phyloP scores from a whole-genome alignment of 495 filamentous ascomycete species.

The Tuber umbilicatum region DNA sequence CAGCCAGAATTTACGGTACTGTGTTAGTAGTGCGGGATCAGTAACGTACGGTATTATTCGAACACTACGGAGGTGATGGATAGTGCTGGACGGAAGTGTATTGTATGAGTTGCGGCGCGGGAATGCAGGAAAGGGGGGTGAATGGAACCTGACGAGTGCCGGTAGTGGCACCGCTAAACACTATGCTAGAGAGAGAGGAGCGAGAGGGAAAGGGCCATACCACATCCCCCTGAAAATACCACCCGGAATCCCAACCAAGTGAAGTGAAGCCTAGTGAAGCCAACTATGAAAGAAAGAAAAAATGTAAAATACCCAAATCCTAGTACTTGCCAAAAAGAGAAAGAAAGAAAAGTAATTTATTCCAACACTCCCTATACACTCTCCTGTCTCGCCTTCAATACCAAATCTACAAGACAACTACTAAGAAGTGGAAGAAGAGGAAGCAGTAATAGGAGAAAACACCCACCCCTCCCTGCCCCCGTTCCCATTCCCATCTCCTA shows the following conservation, averaged over 20 bases:
- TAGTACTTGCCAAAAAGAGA: neutral
- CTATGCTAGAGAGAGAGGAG: neutral
- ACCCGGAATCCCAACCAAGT: neutral
- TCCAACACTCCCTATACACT: neutral
- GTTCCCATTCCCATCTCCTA: constrained; percentile 7
- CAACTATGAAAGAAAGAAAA: neutral
- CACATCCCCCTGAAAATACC: neutral
- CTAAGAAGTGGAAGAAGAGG: neutral
- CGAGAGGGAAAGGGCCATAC: neutral
- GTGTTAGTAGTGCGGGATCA: too few relatives aligned
- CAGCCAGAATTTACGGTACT: too few relatives aligned
- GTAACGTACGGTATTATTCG: neutral
- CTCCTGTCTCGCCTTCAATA: neutral
- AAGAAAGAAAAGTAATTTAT: neutral
- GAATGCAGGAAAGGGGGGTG: neutral
- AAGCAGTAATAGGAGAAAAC: neutral
- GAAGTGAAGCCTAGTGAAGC: neutral
- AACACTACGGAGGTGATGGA: neutral
- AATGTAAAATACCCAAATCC: neutral
- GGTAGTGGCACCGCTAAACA: neutral
- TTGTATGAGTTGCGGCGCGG: neutral
- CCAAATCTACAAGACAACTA: neutral
- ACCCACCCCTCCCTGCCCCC: constrained; percentile 7
- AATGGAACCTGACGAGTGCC: neutral
- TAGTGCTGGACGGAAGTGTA: neutral